A percentile compares a stretch with the other conserved stretches of the same genome.
phyloP scores from a whole-genome alignment of 495 filamentous ascomycete species.

The Neurospora pannonica region DNA sequence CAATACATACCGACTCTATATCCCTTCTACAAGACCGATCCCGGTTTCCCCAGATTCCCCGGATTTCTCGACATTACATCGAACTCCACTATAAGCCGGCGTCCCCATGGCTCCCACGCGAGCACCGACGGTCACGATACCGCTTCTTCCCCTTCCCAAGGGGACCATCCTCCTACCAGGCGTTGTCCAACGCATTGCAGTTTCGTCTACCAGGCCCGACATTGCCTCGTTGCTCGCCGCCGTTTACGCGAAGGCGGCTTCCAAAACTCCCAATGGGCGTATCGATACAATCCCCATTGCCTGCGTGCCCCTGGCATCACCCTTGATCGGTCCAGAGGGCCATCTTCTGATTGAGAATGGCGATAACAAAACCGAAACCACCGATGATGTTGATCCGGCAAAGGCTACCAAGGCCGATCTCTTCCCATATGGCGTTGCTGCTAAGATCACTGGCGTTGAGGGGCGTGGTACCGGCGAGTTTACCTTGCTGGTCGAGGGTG shows the following conservation, averaged over 20 bases:
- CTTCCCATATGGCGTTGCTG: slow-evolving; percentile 66
- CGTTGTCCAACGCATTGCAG: slow-evolving; percentile 63
- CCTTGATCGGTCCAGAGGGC: slow-evolving; percentile 57
- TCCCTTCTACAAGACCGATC: background rate
- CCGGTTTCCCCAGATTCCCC: background rate
- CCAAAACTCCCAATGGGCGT: slow-evolving; percentile 51
- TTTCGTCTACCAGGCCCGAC: slow-evolving; percentile 65
- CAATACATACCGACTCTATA: background rate
- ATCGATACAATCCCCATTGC: slow-evolving; percentile 61
- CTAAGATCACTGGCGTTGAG: slow-evolving; percentile 76
- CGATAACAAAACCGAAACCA: slow-evolving; percentile 30
- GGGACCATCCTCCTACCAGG: slow-evolving; percentile 73
- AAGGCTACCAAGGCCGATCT: slow-evolving; percentile 62
- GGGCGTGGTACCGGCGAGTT: slow-evolving; percentile 70
- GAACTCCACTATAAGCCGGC: background rate
- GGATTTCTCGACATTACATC: background rate
- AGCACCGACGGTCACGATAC: slow-evolving; percentile 40
- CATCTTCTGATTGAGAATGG: slow-evolving; percentile 56
- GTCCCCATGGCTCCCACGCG: slow-evolving; percentile 9
- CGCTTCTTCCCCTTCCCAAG: slow-evolving; percentile 66
- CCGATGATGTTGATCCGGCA: slow-evolving; percentile 20
- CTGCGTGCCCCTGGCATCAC: slow-evolving; percentile 71
- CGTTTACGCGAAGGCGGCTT: slow-evolving; percentile 57
- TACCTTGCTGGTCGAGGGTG: slow-evolving; percentile 75
- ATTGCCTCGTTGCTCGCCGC: slow-evolving; percentile 71